Conservation (phyloP, 1,139 yeast genomes). For the Hyphopichia pseudoburtonii region DNA sequence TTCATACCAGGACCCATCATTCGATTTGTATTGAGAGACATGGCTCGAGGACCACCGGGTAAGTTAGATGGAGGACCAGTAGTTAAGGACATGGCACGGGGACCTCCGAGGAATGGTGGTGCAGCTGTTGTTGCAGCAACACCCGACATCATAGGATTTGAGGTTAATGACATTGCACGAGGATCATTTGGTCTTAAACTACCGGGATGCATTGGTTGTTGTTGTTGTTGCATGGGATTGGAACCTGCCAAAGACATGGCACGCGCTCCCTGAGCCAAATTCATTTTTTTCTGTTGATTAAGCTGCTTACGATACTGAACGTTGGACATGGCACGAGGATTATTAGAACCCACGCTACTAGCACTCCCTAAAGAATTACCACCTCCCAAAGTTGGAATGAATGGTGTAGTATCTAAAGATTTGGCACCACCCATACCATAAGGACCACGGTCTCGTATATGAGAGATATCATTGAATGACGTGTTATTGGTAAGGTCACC, state of each 20-base stretch:
- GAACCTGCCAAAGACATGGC: constrained; percentile 43
- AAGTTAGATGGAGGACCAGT: constrained; percentile 5
- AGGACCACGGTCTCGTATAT: constrained; percentile 61
- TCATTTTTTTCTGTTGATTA: constrained; percentile 66
- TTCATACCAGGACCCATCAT: constrained; percentile 1
- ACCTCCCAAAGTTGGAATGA: constrained; percentile 61
- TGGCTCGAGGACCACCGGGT: constrained; percentile 12
- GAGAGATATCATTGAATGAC: constrained; percentile 63
- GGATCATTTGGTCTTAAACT: constrained; percentile 8
- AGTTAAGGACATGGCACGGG: constrained; percentile 14
- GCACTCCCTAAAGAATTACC: constrained; percentile 12
- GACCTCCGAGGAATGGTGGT: constrained; percentile 1
- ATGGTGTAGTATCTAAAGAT: constrained; percentile 61
- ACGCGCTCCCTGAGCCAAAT: constrained; percentile 47
- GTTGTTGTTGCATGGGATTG: constrained; percentile 33
- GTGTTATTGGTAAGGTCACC: constrained; percentile 42
- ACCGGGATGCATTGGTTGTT: constrained; percentile 2
- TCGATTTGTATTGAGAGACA: constrained; percentile 12
- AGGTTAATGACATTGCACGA: constrained; percentile 6
- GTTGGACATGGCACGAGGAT: constrained; percentile 40
- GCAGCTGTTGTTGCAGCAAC: background rate
- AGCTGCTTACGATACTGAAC: constrained; percentile 67
- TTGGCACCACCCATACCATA: constrained; percentile 48
- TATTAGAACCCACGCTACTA: constrained; percentile 18
- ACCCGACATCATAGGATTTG: background rate